Conservation (phyloP, 2,329 filamentous ascomycete species). For the Raffaelea ambrosiae region DNA sequence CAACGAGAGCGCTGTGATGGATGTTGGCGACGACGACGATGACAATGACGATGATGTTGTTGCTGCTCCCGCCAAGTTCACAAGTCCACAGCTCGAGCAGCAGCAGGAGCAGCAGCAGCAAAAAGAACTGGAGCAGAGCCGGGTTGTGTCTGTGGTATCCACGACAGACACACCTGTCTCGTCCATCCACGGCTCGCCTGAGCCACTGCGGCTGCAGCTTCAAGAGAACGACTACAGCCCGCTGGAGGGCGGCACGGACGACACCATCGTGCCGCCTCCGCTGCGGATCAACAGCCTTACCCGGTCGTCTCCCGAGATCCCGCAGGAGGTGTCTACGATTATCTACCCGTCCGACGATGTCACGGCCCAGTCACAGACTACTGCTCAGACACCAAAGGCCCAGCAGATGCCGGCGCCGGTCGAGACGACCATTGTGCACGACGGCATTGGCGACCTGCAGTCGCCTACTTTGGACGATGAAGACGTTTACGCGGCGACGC, state of each 20-base stretch:
- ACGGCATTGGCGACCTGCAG: slow-evolving; percentile 2
- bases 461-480: slow-evolving; percentile 19
- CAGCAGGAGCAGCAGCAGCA: not conserved
- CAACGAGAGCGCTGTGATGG: not conserved
- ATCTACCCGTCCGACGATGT: not conserved
- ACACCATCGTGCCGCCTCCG: not conserved
- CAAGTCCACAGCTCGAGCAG: too few relatives aligned
- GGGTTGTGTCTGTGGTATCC: not conserved
- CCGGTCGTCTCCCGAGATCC: not conserved
- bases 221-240: not conserved
- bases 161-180: slow-evolving; percentile 5
- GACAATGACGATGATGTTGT: too few relatives aligned
- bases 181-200: slow-evolving; percentile 7
- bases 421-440: slow-evolving; percentile 1
- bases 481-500: slow-evolving; percentile 26
- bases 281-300: not conserved
- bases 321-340: not conserved
- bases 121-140: not conserved
- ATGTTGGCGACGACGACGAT: too few relatives aligned
- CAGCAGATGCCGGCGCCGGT: not conserved
- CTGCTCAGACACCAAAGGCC: not conserved
- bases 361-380: not conserved
- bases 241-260: not conserved
- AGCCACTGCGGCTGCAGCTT: slow-evolving; percentile 2
- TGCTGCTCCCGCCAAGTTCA: too few relatives aligned